Percentiles rank a stretch among this genome's conserved stretches.
phyloP scores from a whole-genome alignment of 108 stramenopile species.

The Nannochloropsis salina region DNA sequence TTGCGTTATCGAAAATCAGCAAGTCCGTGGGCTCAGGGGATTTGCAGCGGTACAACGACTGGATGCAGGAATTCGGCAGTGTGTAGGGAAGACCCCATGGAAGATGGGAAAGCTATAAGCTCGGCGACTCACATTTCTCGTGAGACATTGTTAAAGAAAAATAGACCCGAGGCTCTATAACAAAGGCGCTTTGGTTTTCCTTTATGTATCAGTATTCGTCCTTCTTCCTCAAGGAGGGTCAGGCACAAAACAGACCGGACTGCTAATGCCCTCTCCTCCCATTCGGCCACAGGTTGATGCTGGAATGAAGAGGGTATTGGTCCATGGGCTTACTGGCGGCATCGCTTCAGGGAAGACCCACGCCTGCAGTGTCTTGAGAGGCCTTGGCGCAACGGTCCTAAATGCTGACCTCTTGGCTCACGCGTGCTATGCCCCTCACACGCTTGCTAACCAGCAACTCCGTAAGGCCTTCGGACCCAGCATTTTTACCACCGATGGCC shows the following conservation, averaged over 20 bases:
- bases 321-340: neutral
- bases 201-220: no score
- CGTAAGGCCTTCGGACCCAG: neutral
- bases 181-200: no score
- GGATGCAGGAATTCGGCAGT: conserved; percentile 64
- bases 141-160: no score
- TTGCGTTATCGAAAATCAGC: conserved; percentile 52
- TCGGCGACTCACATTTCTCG: no score
- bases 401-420: neutral
- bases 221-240: no score
- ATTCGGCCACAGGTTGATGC: neutral
- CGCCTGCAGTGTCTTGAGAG: neutral
- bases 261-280: neutral
- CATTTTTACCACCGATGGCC: neutral
- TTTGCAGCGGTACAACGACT: conserved; percentile 54
- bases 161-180: no score
- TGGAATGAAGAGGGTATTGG: neutral
- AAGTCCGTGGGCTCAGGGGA: conserved; percentile 56
- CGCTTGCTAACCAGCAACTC: neutral
- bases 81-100: conserved; percentile 31
- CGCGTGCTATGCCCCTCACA: neutral
- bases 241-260: neutral
- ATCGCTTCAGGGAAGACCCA: conserved; percentile 10
- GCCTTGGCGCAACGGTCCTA: neutral
- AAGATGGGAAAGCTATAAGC: neutral